Evolutionary conservation across 2,329 filamentous ascomycete genomes (phyloP).

Genomic region (Aureobasidium sp.): DNA sequence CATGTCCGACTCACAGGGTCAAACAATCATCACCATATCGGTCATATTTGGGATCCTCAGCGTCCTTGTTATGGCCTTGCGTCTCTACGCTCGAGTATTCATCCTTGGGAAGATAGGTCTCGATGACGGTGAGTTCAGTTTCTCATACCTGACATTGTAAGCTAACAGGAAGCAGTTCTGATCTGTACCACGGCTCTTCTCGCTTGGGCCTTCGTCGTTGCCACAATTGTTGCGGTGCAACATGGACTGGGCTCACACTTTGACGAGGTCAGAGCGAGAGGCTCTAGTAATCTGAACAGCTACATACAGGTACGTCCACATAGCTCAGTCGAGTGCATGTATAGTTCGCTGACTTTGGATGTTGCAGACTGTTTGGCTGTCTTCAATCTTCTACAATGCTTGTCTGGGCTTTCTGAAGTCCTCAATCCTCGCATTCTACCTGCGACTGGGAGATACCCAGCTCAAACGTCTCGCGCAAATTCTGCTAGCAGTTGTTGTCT

Average conservation of each 20-base stretch:
- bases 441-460: not conserved
- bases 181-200: not conserved
- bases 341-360: not conserved
- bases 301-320: not conserved
- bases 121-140: not conserved
- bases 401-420: slow-evolving; percentile 3
- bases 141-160: not conserved
- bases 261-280: not conserved
- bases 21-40: not conserved
- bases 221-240: not conserved
- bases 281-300: not conserved
- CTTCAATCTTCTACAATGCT: slow-evolving; percentile 10
- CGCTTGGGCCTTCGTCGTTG: not conserved
- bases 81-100: slow-evolving; percentile 1
- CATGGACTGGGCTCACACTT: slow-evolving; percentile 1
- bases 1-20: slow-evolving; percentile 7
- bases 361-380: slow-evolving; percentile 1
- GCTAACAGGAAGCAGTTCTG: not conserved
- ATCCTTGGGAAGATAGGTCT: slow-evolving; percentile 7
- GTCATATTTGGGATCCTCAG: not conserved
- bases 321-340: not conserved
- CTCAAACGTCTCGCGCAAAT: slow-evolving; percentile 1
- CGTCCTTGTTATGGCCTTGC: not conserved
- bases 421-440: slow-evolving; percentile 6
- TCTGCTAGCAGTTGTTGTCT: not conserved